Percentiles rank a stretch among this genome's conserved stretches.
phyloP scores from a whole-genome alignment of 192 early-diverging fungal genomes.

The Coemansia sp. region DNA sequence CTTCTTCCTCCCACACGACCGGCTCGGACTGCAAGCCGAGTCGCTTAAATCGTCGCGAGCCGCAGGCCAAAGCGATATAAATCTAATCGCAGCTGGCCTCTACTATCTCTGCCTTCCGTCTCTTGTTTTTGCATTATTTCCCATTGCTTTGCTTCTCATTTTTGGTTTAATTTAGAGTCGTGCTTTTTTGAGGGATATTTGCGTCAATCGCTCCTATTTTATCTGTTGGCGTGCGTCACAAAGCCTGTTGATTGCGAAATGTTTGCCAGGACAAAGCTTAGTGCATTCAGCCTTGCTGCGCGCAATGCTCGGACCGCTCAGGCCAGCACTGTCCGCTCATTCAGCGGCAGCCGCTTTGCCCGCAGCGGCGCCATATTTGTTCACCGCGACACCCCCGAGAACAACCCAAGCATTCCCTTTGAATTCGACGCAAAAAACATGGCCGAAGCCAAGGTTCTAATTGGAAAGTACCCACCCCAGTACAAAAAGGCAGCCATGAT shows the following conservation, averaged over 20 bases:
- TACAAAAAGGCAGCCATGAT: conserved; percentile 98
- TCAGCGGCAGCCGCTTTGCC: conserved; percentile 11
- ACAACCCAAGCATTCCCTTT: conserved; percentile 80
- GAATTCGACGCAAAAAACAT: conserved; percentile 79
- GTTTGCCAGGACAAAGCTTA: conserved; percentile 26
- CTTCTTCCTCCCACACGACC: no score
- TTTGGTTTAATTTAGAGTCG: neutral
- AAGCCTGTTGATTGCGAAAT: conserved; percentile 1
- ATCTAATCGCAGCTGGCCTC: neutral
- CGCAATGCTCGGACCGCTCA: conserved; percentile 4
- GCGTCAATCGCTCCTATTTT: neutral
- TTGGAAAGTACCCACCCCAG: conserved; percentile 92
- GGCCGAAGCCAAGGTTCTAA: conserved; percentile 75
- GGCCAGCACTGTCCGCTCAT: conserved; percentile 5
- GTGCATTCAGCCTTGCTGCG: neutral
- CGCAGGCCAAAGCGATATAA: conserved; percentile 2
- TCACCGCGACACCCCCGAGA: conserved; percentile 75
- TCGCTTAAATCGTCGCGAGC: no score
- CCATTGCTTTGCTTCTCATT: neutral
- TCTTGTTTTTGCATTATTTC: neutral
- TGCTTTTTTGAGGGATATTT: no score
- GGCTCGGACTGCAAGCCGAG: no score
- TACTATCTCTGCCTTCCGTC: neutral
- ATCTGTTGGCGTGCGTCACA: neutral
- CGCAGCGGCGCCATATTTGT: conserved; percentile 49